Evolutionary conservation across 768 basidiomycete genomes (phyloP).

Genomic region (Lepiota subincarnata): DNA sequence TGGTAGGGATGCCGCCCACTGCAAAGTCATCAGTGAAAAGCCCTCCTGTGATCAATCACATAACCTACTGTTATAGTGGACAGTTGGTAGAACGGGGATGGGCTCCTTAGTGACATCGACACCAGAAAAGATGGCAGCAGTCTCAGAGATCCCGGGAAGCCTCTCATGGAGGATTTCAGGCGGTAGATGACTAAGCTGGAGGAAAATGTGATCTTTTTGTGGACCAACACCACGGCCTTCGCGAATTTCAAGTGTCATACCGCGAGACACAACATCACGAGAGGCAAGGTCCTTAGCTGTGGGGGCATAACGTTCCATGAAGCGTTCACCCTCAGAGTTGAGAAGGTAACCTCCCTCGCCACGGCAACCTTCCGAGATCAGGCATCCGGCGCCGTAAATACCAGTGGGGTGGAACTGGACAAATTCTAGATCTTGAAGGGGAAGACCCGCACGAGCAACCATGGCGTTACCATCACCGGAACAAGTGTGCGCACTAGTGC

Average conservation of each 20-base stretch:
- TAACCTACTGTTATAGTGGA: constrained; percentile 94
- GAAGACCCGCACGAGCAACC: constrained; percentile 94
- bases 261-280: constrained; percentile 98
- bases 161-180: constrained; percentile 94
- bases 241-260: constrained; percentile 98
- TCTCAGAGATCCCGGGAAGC: constrained; percentile 98
- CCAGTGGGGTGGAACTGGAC: constrained; percentile 99
- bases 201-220: constrained; percentile 94
- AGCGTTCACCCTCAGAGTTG: constrained; percentile 98
- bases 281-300: constrained; percentile 99
- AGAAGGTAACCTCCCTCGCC: constrained; percentile 98
- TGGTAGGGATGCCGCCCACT: constrained; percentile 99
- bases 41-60: neutral
- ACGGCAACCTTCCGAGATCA: constrained; percentile 98
- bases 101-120: constrained; percentile 99
- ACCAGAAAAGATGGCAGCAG: constrained; percentile 97
- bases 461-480: constrained; percentile 99
- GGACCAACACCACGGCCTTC: constrained; percentile 99
- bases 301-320: constrained; percentile 99
- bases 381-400: constrained; percentile 98
- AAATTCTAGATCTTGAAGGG: constrained; percentile 95
- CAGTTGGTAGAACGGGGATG: constrained; percentile 96
- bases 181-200: constrained; percentile 96
- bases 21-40: neutral
- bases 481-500: constrained; percentile 98